phyloP scores from a whole-genome alignment of 148 eudicot genomes.

The Camellia lanceoleosa region DNA sequence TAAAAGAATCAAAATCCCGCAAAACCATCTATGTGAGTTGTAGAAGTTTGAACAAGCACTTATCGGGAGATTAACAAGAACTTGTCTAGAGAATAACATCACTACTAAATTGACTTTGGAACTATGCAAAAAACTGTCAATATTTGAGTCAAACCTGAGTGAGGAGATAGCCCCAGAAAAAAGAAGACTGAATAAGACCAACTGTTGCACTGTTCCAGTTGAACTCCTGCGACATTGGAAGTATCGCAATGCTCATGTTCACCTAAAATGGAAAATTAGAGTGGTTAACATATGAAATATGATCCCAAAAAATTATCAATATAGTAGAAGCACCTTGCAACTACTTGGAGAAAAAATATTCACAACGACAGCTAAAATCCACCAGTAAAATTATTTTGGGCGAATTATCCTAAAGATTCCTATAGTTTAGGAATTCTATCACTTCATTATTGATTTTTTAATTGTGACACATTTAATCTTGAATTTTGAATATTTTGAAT shows the following conservation, averaged over 20 bases:
- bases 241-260: constrained; percentile 99
- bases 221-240: constrained; percentile 94
- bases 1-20: background rate
- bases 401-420: too few species aligned
- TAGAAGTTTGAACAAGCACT: constrained; percentile 1
- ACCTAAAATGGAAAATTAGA: constrained; percentile 46
- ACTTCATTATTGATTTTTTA: too few species aligned
- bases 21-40: background rate
- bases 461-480: too few species aligned
- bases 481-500: too few species aligned
- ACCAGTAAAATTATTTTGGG: background rate
- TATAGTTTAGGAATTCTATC: too few species aligned
- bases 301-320: background rate
- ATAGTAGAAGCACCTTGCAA: background rate
- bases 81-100: background rate
- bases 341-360: constrained; percentile 11
- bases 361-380: background rate
- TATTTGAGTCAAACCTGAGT: constrained; percentile 73
- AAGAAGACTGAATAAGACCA: constrained; percentile 96
- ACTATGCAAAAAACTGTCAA: background rate
- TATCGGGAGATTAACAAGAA: background rate
- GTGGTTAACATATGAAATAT: constrained; percentile 7
- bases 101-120: background rate
- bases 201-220: constrained; percentile 92
- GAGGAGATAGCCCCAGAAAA: constrained; percentile 99